Evolutionary conservation across 768 basidiomycete species (phyloP).

Genomic region (Tricholoma sp.): DNA sequence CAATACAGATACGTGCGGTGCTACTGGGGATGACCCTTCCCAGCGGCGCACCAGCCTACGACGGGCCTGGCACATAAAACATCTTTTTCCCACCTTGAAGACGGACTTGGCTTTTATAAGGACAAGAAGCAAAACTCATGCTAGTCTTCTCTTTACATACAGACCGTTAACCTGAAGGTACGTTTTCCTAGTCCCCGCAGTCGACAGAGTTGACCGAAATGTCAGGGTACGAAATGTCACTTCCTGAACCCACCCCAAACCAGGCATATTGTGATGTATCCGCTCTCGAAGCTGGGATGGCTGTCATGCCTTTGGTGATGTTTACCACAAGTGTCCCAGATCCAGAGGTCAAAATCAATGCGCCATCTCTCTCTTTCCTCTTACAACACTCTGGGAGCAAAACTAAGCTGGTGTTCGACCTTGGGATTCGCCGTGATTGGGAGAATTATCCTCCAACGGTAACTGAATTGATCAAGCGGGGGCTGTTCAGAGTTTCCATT

Average conservation of each 20-base stretch:
- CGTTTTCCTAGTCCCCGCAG: too few relatives aligned
- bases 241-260: slow-evolving; percentile 34
- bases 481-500: slow-evolving; percentile 39
- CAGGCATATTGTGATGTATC: slow-evolving; percentile 54
- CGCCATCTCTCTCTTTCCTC: slow-evolving; percentile 7
- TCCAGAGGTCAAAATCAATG: not conserved
- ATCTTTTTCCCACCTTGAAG: too few relatives aligned
- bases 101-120: too few relatives aligned
- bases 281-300: slow-evolving; percentile 46
- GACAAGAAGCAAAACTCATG: too few relatives aligned
- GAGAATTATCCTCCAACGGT: slow-evolving; percentile 10
- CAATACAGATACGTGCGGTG: too few relatives aligned
- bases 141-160: too few relatives aligned
- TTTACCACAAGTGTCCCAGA: not conserved
- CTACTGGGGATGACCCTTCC: too few relatives aligned
- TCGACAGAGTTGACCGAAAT: too few relatives aligned
- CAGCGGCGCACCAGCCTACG: too few relatives aligned
- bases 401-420: slow-evolving; percentile 24
- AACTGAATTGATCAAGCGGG: slow-evolving; percentile 9
- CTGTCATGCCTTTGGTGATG: slow-evolving; percentile 32
- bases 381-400: slow-evolving; percentile 19
- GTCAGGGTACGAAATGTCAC: slow-evolving; percentile 10
- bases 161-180: too few relatives aligned
- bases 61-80: too few relatives aligned
- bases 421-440: slow-evolving; percentile 31